A percentile compares a stretch with the other conserved stretches of the same genome.
phyloP scores from a whole-genome alignment of 139 green algal genomes.

The Diplosphaera chodatii region DNA sequence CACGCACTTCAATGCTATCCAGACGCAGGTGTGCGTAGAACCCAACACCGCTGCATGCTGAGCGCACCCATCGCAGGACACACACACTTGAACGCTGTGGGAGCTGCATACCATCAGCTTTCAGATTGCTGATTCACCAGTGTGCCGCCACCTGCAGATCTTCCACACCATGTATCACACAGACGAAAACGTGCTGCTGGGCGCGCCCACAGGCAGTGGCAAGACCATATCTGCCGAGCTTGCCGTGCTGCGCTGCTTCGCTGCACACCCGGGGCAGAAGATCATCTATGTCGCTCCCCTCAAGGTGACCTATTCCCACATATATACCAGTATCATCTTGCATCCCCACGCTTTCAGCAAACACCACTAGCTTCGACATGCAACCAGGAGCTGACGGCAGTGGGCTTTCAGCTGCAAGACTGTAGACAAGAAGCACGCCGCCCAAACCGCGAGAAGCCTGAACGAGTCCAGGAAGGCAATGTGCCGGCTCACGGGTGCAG shows the following conservation, averaged over 20 bases:
- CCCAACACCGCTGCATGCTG: no score
- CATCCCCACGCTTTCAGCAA: no score
- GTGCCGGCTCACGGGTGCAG: no score
- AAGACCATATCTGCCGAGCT: conserved; percentile 96
- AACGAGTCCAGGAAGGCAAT: no score
- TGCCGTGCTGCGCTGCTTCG: conserved; percentile 83
- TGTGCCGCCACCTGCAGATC: conserved; percentile 42
- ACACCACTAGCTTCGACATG: no score
- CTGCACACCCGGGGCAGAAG: conserved; percentile 57
- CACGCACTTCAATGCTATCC: conserved; percentile 97
- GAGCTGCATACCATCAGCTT: neutral
- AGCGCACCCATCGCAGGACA: no score
- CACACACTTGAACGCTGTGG: no score
- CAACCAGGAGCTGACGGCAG: no score
- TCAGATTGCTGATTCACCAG: neutral
- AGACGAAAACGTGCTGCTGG: conserved; percentile 91
- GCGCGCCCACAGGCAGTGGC: conserved; percentile 86
- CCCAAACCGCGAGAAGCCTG: no score
- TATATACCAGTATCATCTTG: neutral
- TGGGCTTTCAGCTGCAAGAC: no score
- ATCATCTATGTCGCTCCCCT: conserved; percentile 96
- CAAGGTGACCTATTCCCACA: conserved; percentile 41
- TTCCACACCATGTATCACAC: conserved; percentile 97
- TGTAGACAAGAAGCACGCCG: no score
- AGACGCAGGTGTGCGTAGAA: conserved; percentile 80